Conservation (phyloP, 2,329 filamentous ascomycete genomes). For the Aplosporella prunicola region DNA sequence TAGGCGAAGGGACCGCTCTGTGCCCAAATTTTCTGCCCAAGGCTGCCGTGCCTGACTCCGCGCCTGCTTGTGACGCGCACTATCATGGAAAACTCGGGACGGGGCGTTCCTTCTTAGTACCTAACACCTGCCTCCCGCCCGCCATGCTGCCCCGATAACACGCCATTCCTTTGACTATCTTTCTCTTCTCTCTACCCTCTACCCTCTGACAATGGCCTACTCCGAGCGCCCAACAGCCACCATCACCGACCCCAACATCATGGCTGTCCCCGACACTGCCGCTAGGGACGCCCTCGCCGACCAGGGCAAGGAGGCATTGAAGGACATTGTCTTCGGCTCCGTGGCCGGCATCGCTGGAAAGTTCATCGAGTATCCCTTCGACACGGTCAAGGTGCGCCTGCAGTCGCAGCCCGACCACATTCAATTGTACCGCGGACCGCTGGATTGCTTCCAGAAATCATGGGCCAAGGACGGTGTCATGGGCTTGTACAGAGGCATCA, state of each 20-base stretch:
- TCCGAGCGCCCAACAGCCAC: constrained; percentile 7
- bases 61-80: no score
- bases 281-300: constrained; percentile 16
- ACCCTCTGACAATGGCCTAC: constrained; percentile 7
- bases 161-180: constrained; percentile 1
- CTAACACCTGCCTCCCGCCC: constrained; percentile 4
- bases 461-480: constrained; percentile 67
- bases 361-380: constrained; percentile 96
- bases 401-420: constrained; percentile 87
- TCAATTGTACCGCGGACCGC: constrained; percentile 73
- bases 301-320: constrained; percentile 58
- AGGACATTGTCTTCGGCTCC: constrained; percentile 84
- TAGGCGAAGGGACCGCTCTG: no score
- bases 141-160: constrained; percentile 29
- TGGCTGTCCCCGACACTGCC: constrained; percentile 2
- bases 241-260: constrained; percentile 5
- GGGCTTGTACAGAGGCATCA: constrained; percentile 86
- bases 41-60: no score
- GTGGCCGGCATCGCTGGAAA: constrained; percentile 86
- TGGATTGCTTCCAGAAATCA: constrained; percentile 90
- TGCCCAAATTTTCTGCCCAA: no score
- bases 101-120: no score
- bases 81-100: no score
- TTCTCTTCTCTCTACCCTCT: background rate
- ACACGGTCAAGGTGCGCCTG: constrained; percentile 93